phyloP scores from a whole-genome alignment of 2,329 filamentous ascomycete species.

The Emmonsiellopsis sp. region DNA sequence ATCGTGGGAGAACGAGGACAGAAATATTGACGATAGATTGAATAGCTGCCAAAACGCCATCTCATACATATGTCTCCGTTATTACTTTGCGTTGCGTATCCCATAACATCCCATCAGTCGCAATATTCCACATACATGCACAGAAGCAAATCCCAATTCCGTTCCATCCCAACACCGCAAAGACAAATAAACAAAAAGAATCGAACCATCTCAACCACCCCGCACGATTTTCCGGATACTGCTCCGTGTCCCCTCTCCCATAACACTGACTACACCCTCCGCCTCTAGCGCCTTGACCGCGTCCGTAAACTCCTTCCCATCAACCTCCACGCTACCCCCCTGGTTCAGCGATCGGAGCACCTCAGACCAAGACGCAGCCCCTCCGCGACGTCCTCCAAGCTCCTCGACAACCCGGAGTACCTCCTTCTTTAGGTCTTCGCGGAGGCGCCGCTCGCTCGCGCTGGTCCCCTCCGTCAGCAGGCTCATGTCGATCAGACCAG shows the following conservation, averaged over 20 bases:
- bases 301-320: conserved; percentile 73
- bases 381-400: conserved; percentile 53
- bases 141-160: too few species aligned
- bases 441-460: conserved; percentile 72
- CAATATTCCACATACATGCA: too few species aligned
- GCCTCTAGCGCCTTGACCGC: conserved; percentile 70
- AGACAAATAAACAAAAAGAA: background rate
- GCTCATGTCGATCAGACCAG: conserved; percentile 92
- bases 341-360: conserved; percentile 65
- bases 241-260: conserved; percentile 76
- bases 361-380: conserved; percentile 69
- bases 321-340: conserved; percentile 58
- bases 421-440: conserved; percentile 74
- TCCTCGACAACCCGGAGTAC: conserved; percentile 71
- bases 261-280: conserved; percentile 71
- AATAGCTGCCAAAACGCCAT: background rate
- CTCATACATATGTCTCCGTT: background rate
- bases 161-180: background rate
- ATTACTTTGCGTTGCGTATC: too few species aligned
- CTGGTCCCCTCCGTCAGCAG: conserved; percentile 90
- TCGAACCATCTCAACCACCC: conserved; percentile 22
- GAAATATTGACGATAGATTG: background rate
- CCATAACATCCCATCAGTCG: too few species aligned
- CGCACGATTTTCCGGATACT: conserved; percentile 68
- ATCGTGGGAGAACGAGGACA: background rate